These are phyloP conservation scores for Populus alba DNA, from an alignment of 345 rosid species.

Conservation along the genomic window DNA sequence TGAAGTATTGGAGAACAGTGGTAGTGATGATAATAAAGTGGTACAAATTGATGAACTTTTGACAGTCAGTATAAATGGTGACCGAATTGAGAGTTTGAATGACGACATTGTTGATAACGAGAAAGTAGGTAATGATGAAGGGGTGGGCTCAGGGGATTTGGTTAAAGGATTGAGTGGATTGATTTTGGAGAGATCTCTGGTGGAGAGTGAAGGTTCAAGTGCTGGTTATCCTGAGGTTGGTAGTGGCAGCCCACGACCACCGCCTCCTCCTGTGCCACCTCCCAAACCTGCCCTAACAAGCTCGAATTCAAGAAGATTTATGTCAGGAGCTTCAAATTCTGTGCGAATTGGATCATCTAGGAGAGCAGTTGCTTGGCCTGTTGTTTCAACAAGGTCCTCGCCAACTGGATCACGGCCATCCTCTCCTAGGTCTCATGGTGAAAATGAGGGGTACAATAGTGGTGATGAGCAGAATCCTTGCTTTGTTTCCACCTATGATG, in stretches of 20 bases:
- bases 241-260: constrained; percentile 54
- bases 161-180: constrained; percentile 36
- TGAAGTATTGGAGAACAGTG: constrained; percentile 46
- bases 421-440: constrained; percentile 91
- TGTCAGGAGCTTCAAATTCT: constrained; percentile 51
- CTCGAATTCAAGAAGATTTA: constrained; percentile 49
- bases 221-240: constrained; percentile 33
- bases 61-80: constrained; percentile 29
- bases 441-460: constrained; percentile 93
- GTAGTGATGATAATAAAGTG: constrained; percentile 41
- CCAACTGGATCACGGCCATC: constrained; percentile 91
- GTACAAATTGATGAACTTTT: constrained; percentile 46
- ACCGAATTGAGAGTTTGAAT: constrained; percentile 29
- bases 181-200: constrained; percentile 36
- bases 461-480: constrained; percentile 91
- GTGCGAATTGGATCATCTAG: constrained; percentile 56
- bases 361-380: constrained; percentile 74
- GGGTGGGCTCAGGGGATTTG: constrained; percentile 31
- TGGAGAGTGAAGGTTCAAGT: constrained; percentile 56
- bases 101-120: constrained; percentile 41
- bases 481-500: constrained; percentile 67
- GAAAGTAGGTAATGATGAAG: constrained; percentile 35
- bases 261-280: constrained; percentile 90
- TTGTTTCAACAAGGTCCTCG: constrained; percentile 69
- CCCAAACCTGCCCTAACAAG: constrained; percentile 52